Conservation (phyloP, 208 protist species). For the Tritrichomonas musculus region DNA sequence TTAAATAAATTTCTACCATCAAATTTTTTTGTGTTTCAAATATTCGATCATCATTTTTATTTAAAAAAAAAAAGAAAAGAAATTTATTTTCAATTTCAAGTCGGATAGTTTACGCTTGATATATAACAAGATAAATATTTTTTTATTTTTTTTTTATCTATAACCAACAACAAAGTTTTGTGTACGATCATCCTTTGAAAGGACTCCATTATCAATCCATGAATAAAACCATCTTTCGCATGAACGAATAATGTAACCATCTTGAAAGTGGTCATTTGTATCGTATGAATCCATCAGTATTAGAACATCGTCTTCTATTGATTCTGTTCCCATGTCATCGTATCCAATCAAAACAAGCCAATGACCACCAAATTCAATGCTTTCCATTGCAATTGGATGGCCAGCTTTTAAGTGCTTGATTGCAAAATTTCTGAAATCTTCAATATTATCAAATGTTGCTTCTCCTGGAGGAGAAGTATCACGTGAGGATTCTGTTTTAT, state of each 20-base stretch:
- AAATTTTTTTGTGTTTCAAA: too few relatives aligned
- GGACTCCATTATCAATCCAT: neutral
- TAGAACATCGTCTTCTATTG: neutral
- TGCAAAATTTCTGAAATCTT: neutral
- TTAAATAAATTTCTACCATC: too few relatives aligned
- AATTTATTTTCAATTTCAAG: too few relatives aligned
- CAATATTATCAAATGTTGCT: too few relatives aligned
- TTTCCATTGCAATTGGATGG: neutral
- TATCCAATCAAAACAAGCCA: slow-evolving; percentile 20
- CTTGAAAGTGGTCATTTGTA: neutral
- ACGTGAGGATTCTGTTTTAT: neutral
- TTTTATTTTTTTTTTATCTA: too few relatives aligned
- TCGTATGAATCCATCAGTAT: neutral
- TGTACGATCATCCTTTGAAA: too few relatives aligned
- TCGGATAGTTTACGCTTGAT: too few relatives aligned
- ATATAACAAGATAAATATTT: too few relatives aligned
- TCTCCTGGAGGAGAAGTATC: neutral
- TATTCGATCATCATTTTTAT: too few relatives aligned
- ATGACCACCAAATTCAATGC: neutral
- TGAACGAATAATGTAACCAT: neutral
- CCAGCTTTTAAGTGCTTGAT: neutral
- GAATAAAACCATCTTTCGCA: neutral
- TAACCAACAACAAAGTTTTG: too few relatives aligned
- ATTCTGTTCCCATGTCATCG: neutral
- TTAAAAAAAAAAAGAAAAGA: too few relatives aligned